Evolutionary conservation across 2,329 filamentous ascomycete species (phyloP), one percentile per base, ranked within the genome.

Genomic region (Pseudogymnoascus sp.): DNA sequence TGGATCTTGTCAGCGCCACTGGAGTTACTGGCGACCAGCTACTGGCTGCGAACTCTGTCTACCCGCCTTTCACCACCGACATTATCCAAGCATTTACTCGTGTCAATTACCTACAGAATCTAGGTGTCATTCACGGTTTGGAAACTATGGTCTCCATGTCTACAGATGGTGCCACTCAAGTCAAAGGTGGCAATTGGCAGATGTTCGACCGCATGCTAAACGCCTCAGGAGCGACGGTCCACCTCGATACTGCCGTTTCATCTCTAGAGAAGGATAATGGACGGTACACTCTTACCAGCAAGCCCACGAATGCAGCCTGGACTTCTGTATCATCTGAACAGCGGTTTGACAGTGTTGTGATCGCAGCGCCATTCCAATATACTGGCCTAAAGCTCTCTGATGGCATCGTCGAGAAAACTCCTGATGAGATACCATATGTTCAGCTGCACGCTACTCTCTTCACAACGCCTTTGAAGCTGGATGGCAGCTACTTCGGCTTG

Each of bases 21-120:
- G 82, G 83, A 0, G 74, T 86, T 7, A 91, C 92, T 0, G 94
- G 92, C 4, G 79, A 86, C 64, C 83, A 92, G 69, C 89, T 87
- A 66, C 77, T 97, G 10, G 78, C 78, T 27, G 76, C 82, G 39
- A 89, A 91, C 68, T 82, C 83, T 55, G 80, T 82, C 67, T 64
- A 73, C 65, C 76, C 79, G 0, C 72, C 78, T 0, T 97, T 96
- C 72, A 80, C 87, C 0, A 83, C 84, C 12, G 90, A 99, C 59
- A 84, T 99, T 58, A 85, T 97, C 27, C 93, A 97, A 75, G 90
- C 93, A 1, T 89, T 87, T 62, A 97, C 94, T 0, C 83, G 94
- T 18, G 93, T 97, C 65, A 97, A 97, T 74, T 99, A 97, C 75
- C 94, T 89, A 0, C 90, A 92, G 58, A 97, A 97, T 68, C 75